Percentiles rank a stretch among this genome's conserved stretches.
Evolutionary conservation across 495 filamentous ascomycete species (phyloP).

Genomic region (Mytilinidion resinicola): DNA sequence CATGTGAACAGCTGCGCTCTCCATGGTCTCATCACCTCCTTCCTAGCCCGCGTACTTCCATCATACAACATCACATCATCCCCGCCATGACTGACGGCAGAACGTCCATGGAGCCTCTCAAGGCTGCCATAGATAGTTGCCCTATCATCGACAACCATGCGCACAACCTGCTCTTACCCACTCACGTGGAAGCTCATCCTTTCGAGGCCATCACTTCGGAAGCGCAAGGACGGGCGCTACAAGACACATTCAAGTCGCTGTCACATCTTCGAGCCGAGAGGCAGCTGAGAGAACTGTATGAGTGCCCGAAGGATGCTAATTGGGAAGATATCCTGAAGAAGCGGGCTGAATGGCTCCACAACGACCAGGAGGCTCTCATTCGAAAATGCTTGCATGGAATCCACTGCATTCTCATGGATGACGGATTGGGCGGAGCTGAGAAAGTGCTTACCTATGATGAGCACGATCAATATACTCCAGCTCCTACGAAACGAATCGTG

Average conservation of each 20-base stretch:
- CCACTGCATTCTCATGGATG: conserved; percentile 73
- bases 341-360: conserved; percentile 35
- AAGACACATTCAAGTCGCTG: conserved; percentile 53
- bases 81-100: not conserved
- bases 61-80: conserved; percentile 2
- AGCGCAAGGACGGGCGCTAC: conserved; percentile 61
- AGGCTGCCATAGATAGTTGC: conserved; percentile 36
- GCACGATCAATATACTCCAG: conserved; percentile 62
- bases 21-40: not conserved
- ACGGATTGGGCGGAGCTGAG: conserved; percentile 54
- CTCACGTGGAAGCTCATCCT: conserved; percentile 34
- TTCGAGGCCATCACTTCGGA: conserved; percentile 63
- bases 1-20: no score
- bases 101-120: conserved; percentile 16
- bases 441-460: conserved; percentile 57
- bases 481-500: conserved; percentile 68
- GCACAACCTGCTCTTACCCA: conserved; percentile 63
- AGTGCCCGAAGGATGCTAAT: conserved; percentile 59
- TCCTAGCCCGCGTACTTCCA: not conserved
- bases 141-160: conserved; percentile 88
- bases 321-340: conserved; percentile 52
- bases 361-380: conserved; percentile 53
- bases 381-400: conserved; percentile 64
- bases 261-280: conserved; percentile 63
- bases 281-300: conserved; percentile 59